These are phyloP conservation scores for Tilletia horrida DNA, from an alignment of 1,284 basidiomycete species.

Conservation along the genomic window DNA sequence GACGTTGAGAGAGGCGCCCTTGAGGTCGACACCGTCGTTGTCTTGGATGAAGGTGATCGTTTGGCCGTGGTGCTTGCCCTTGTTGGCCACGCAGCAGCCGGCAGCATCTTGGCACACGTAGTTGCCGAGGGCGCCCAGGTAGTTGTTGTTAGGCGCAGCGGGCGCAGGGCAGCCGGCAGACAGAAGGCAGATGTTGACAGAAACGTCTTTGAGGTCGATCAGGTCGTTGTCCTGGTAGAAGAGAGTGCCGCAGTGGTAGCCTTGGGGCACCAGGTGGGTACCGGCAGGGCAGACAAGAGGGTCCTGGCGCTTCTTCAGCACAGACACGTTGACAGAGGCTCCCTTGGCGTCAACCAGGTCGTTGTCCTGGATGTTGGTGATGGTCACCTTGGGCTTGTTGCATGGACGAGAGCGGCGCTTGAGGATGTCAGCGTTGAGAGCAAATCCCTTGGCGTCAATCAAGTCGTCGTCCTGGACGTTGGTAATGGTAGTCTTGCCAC, in stretches of 20 bases:
- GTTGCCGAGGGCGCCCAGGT: slow-evolving; percentile 15
- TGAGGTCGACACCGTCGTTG: slow-evolving; percentile 7
- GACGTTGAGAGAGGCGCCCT: neutral
- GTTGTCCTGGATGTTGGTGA: slow-evolving; percentile 15
- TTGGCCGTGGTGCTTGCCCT: slow-evolving; percentile 5
- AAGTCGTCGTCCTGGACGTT: slow-evolving; percentile 11
- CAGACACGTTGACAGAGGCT: neutral
- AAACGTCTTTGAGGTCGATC: slow-evolving; percentile 8
- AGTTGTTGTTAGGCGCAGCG: neutral
- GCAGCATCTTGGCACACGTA: slow-evolving; percentile 13
- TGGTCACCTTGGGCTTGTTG: neutral
- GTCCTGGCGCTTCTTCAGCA: neutral
- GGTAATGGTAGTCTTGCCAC: neutral
- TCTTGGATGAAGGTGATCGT: slow-evolving; percentile 13
- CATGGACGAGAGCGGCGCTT: neutral
- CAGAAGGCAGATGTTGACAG: neutral
- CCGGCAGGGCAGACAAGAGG: slow-evolving; percentile 1
- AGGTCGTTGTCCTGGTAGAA: slow-evolving; percentile 17
- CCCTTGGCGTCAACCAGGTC: neutral
- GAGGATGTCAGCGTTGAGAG: slow-evolving; percentile 3
- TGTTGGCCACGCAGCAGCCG: slow-evolving; percentile 11
- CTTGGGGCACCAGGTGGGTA: slow-evolving; percentile 14
- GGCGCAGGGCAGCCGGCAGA: neutral
- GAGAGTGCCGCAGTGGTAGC: neutral
- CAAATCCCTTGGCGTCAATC: neutral